A percentile compares a stretch with the other conserved stretches of the same genome.
Evolutionary conservation across 176 grass and related monocot genomes (phyloP).

Genomic region (bread wheat (Triticum aestivum)): IWGSC_CS_RefSeq_v2.1 NC_057814.1:201562517-201563016

Average conservation of each 20-base stretch:
- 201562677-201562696: conserved; percentile 17
- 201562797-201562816: conserved; percentile 1
- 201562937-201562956: conserved; percentile 92
- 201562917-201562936: conserved; percentile 86
- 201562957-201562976: conserved; percentile 67
- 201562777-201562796: background rate
- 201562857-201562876: background rate
- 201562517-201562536: conserved; percentile 69
- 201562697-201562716: background rate
- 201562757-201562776: background rate
- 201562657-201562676: background rate
- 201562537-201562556: conserved; percentile 62
- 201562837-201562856: background rate
- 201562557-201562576: conserved; percentile 64
- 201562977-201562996: conserved; percentile 92
- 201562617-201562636: background rate
- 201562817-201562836: background rate
- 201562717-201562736: conserved; percentile 2
- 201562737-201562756: background rate
- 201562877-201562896: background rate
- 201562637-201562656: conserved; percentile 11
- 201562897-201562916: conserved; percentile 44
- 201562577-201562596: background rate
- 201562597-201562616: background rate
- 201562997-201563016: conserved; percentile 94